A percentile compares a stretch with the other conserved stretches of the same genome.
Conservation (phyloP, 2,329 filamentous ascomycete genomes). For the Pseudocercospora fijiensis region DNA sequence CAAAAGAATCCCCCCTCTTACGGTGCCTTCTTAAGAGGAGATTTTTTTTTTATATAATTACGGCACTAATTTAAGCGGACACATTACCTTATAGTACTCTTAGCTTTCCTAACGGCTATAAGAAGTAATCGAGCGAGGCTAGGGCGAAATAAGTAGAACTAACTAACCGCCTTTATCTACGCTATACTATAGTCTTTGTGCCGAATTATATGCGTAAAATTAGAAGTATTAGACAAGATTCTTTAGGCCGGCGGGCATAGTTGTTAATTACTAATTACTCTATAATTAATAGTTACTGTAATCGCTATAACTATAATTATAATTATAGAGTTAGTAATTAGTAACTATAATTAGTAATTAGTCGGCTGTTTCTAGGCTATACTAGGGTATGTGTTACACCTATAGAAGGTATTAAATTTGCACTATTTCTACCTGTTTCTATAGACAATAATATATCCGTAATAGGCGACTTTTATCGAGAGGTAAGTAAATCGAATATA, state of each 20-base stretch:
- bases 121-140: slow-evolving; percentile 19
- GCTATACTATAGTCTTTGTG: slow-evolving; percentile 22
- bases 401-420: too few relatives aligned
- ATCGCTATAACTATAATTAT: too few relatives aligned
- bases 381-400: too few relatives aligned
- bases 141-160: slow-evolving; percentile 20
- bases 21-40: slow-evolving; percentile 8
- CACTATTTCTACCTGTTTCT: too few relatives aligned
- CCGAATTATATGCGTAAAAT: slow-evolving; percentile 15
- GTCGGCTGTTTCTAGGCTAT: too few relatives aligned
- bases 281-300: too few relatives aligned
- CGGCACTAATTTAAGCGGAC: slow-evolving; percentile 14
- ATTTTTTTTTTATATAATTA: slow-evolving; percentile 22
- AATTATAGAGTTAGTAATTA: too few relatives aligned
- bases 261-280: too few relatives aligned
- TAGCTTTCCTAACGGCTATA: slow-evolving; percentile 16
- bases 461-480: too few relatives aligned
- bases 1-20: slow-evolving; percentile 3
- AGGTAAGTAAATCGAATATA: too few relatives aligned
- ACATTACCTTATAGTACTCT: slow-evolving; percentile 23
- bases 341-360: too few relatives aligned
- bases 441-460: too few relatives aligned
- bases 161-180: slow-evolving; percentile 15
- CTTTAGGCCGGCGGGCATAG: slow-evolving; percentile 20
- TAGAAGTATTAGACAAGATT: slow-evolving; percentile 9